A percentile compares a stretch with the other conserved stretches of the same genome.
Conservation (phyloP, 495 filamentous ascomycete species). For the Penicillium subrubescens region DNA sequence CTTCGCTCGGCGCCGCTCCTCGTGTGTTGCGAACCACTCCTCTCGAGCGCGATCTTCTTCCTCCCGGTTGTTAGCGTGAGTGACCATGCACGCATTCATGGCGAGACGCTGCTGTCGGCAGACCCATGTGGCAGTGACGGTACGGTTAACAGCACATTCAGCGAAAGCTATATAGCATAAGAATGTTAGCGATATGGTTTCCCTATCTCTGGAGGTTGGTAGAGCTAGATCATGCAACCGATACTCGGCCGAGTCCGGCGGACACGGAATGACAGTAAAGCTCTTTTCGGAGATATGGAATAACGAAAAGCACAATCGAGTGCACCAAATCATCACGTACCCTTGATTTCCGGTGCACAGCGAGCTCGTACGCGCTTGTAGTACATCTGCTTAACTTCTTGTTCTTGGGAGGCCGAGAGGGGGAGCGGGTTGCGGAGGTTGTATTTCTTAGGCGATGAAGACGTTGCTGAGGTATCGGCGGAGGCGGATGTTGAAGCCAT, state of each 20-base stretch:
- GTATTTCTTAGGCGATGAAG: slow-evolving; percentile 29
- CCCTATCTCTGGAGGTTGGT: neutral
- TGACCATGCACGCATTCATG: slow-evolving; percentile 94
- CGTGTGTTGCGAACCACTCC: slow-evolving; percentile 83
- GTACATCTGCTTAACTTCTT: slow-evolving; percentile 86
- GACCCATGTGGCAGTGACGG: slow-evolving; percentile 79
- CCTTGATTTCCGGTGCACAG: slow-evolving; percentile 85
- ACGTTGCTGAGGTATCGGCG: slow-evolving; percentile 21
- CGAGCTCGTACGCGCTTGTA: slow-evolving; percentile 78
- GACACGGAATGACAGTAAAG: neutral
- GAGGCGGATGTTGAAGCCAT: slow-evolving; percentile 31
- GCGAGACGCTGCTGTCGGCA: slow-evolving; percentile 75
- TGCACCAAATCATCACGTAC: slow-evolving; percentile 46
- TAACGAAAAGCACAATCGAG: neutral
- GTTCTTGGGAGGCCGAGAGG: slow-evolving; percentile 88
- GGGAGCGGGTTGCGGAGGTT: slow-evolving; percentile 79
- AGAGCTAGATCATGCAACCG: neutral
- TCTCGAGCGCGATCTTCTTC: slow-evolving; percentile 88
- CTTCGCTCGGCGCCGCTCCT: slow-evolving; percentile 63
- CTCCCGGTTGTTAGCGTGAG: slow-evolving; percentile 80
- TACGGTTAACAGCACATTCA: slow-evolving; percentile 81
- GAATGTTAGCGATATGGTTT: slow-evolving; percentile 9
- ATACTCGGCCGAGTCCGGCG: neutral
- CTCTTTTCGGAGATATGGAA: too few relatives aligned
- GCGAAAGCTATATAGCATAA: slow-evolving; percentile 68